A percentile compares a stretch with the other conserved stretches of the same genome.
These are phyloP conservation scores for Talaromyces ruber DNA, from an alignment of 495 filamentous ascomycete species.

Conservation along the genomic window DNA sequence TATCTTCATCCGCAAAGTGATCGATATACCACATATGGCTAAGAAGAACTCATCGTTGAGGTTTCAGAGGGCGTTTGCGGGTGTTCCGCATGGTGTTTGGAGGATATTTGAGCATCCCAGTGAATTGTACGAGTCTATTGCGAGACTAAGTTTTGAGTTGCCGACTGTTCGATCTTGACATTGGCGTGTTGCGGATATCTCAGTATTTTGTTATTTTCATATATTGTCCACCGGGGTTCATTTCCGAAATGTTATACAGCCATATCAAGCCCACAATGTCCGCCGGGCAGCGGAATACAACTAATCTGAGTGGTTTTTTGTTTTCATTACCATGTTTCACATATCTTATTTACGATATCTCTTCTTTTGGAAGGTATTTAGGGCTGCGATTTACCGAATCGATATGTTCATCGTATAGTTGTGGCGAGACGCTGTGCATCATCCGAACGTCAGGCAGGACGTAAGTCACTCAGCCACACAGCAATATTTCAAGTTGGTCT, in stretches of 20 bases:
- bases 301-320: background rate
- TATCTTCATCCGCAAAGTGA: slow-evolving; percentile 79
- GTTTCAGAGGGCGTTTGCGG: slow-evolving; percentile 78
- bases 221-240: background rate
- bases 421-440: slow-evolving; percentile 1
- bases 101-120: slow-evolving; percentile 67
- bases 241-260: background rate
- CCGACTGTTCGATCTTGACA: slow-evolving; percentile 9
- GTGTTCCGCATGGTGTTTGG: slow-evolving; percentile 63
- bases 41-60: slow-evolving; percentile 63
- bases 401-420: background rate
- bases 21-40: slow-evolving; percentile 61
- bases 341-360: background rate
- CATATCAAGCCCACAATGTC: background rate
- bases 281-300: background rate
- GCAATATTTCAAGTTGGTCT: background rate
- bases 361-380: background rate
- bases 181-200: background rate
- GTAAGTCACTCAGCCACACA: background rate
- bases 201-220: background rate
- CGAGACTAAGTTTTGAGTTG: slow-evolving; percentile 22
- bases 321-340: background rate
- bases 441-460: background rate
- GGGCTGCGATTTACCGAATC: background rate
- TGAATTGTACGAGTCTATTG: slow-evolving; percentile 49